Percentiles rank a stretch among this genome's conserved stretches.
Evolutionary conservation across 768 basidiomycete genomes (phyloP).

Genomic region (Nevesoporus exiguus): DNA sequence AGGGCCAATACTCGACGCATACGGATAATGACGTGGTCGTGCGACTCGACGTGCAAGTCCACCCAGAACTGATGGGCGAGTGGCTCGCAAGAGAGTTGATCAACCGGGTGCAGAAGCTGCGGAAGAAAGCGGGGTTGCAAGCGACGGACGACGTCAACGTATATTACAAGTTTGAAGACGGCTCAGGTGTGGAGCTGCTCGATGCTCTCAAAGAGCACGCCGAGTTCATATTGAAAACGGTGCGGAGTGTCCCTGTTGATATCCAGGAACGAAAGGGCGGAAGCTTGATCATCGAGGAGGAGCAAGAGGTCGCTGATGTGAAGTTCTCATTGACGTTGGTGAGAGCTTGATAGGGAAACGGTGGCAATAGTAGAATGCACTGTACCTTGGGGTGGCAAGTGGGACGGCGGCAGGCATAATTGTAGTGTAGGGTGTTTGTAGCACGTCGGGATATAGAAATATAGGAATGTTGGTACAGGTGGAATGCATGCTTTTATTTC

Average conservation of each 20-base stretch:
- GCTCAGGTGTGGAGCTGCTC: slow-evolving; percentile 58
- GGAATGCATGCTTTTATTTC: slow-evolving; percentile 44
- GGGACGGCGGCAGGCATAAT: background rate
- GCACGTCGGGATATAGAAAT: slow-evolving; percentile 7
- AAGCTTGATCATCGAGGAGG: slow-evolving; percentile 71
- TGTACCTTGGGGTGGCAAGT: slow-evolving; percentile 19
- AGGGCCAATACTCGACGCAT: slow-evolving; percentile 72
- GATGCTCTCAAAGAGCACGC: slow-evolving; percentile 62
- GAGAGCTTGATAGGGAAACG: slow-evolving; percentile 23
- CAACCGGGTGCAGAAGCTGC: slow-evolving; percentile 89
- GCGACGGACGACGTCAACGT: slow-evolving; percentile 92
- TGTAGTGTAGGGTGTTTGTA: background rate
- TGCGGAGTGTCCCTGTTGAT: slow-evolving; percentile 67
- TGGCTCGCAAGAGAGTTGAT: slow-evolving; percentile 88
- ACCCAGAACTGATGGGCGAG: slow-evolving; percentile 82
- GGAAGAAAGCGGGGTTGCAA: slow-evolving; percentile 94
- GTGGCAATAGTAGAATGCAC: slow-evolving; percentile 8
- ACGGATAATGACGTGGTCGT: slow-evolving; percentile 95
- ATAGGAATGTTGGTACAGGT: slow-evolving; percentile 17
- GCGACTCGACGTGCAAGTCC: slow-evolving; percentile 83
- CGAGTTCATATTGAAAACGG: slow-evolving; percentile 69
- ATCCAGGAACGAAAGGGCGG: slow-evolving; percentile 49
- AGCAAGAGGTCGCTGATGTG: slow-evolving; percentile 79
- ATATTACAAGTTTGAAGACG: slow-evolving; percentile 77
- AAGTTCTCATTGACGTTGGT: slow-evolving; percentile 74